Percentiles rank a stretch among this genome's conserved stretches.
phyloP scores from a whole-genome alignment of 257 asterid genomes.

The Nicotiana otophora region DNA sequence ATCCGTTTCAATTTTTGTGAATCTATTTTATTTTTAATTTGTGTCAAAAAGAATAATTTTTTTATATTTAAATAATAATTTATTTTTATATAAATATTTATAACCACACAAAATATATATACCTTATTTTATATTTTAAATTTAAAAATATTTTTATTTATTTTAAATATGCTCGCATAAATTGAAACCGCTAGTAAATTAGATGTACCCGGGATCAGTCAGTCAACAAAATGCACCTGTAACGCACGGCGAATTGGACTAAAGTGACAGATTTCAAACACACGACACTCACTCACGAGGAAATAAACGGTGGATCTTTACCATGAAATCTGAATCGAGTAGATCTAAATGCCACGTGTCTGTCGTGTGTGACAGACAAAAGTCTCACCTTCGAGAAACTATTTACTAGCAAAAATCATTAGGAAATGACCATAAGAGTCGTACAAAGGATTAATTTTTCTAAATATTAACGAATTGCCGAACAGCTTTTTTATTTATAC shows the following conservation, averaged over 20 bases:
- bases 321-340: too few species aligned
- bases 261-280: neutral
- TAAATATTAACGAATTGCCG: neutral
- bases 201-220: neutral
- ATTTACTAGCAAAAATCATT: neutral
- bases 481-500: neutral
- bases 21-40: too few species aligned
- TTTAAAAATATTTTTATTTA: too few species aligned
- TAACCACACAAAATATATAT: too few species aligned
- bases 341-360: neutral
- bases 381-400: neutral
- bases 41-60: too few species aligned
- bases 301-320: neutral
- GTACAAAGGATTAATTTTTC: neutral
- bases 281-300: neutral
- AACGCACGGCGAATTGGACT: neutral
- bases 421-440: neutral
- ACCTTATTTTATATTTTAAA: too few species aligned
- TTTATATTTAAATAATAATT: too few species aligned
- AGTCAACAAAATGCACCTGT: conserved; percentile 4
- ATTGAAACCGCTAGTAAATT: too few species aligned
- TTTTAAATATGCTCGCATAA: too few species aligned
- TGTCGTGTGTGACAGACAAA: neutral
- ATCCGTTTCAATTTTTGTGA: too few species aligned
- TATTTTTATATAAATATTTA: too few species aligned